phyloP scores from a whole-genome alignment of 306 rosid genomes.

The Castanea crenata region DNA sequence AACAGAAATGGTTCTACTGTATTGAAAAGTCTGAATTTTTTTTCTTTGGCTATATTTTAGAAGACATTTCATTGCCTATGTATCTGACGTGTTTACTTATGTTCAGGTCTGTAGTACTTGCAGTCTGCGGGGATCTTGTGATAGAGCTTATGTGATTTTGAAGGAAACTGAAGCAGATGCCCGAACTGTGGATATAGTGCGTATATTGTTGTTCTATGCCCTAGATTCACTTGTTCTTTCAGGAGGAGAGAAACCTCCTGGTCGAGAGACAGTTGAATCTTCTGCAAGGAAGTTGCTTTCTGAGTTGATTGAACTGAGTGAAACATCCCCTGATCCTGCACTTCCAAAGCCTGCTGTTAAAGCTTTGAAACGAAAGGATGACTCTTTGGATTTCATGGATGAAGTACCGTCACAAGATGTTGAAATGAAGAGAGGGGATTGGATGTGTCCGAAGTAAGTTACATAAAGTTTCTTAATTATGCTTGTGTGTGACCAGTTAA shows the following conservation, averaged over 20 bases:
- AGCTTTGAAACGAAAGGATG: slow-evolving; percentile 24
- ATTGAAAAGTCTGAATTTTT: slow-evolving; percentile 7
- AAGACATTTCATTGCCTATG: slow-evolving; percentile 6
- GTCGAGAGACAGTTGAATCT: slow-evolving; percentile 67
- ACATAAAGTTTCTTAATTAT: slow-evolving; percentile 11
- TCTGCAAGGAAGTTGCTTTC: slow-evolving; percentile 76
- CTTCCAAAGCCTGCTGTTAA: slow-evolving; percentile 36
- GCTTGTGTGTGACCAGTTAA: background rate
- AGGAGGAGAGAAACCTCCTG: slow-evolving; percentile 61
- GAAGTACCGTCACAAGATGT: slow-evolving; percentile 31
- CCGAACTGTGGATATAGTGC: slow-evolving; percentile 87
- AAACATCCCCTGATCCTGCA: slow-evolving; percentile 48
- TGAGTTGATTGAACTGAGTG: slow-evolving; percentile 65
- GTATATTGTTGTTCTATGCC: slow-evolving; percentile 70
- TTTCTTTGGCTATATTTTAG: slow-evolving; percentile 4
- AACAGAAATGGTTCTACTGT: background rate
- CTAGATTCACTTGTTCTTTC: slow-evolving; percentile 73
- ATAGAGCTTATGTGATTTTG: slow-evolving; percentile 80
- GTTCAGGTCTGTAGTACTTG: slow-evolving; percentile 85
- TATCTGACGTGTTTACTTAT: slow-evolving; percentile 26
- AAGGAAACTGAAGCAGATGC: slow-evolving; percentile 62
- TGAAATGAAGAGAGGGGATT: slow-evolving; percentile 80
- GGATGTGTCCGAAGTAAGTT: slow-evolving; percentile 90
- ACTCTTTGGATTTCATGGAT: slow-evolving; percentile 18
- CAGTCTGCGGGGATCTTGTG: slow-evolving; percentile 83